Evolutionary conservation across 1,284 basidiomycete species (phyloP).

Genomic region (Trametes versicolor): DNA sequence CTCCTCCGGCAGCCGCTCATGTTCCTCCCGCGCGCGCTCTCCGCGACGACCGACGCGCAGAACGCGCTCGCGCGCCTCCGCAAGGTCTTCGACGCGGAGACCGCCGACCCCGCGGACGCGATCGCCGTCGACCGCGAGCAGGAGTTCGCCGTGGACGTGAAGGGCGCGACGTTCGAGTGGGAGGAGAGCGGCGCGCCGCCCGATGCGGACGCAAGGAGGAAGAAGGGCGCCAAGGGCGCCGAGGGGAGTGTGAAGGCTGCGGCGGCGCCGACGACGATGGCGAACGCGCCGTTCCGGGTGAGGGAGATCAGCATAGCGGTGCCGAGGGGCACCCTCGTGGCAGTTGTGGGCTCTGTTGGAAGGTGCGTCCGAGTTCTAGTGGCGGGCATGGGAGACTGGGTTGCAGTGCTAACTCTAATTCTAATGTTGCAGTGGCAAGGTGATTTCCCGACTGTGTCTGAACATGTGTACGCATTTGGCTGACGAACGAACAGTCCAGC

Average conservation of each 20-base stretch:
- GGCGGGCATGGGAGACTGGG: neutral
- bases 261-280: slow-evolving; percentile 16
- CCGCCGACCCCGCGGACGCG: slow-evolving; percentile 50
- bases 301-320: slow-evolving; percentile 62
- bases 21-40: slow-evolving; percentile 74
- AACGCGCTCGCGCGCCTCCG: slow-evolving; percentile 67
- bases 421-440: slow-evolving; percentile 33
- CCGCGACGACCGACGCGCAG: slow-evolving; percentile 70
- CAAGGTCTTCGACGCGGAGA: slow-evolving; percentile 69
- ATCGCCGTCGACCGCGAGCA: slow-evolving; percentile 57
- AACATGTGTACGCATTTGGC: neutral
- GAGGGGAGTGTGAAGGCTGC: slow-evolving; percentile 35
- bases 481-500: slow-evolving; percentile 61
- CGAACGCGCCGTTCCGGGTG: slow-evolving; percentile 57
- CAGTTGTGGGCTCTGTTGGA: slow-evolving; percentile 74
- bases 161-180: slow-evolving; percentile 73
- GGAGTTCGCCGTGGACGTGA: slow-evolving; percentile 59
- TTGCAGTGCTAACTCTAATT: neutral
- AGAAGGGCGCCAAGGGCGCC: slow-evolving; percentile 37
- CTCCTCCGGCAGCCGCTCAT: slow-evolving; percentile 73
- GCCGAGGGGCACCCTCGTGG: slow-evolving; percentile 67
- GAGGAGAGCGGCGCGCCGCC: slow-evolving; percentile 51
- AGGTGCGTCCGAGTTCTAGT: slow-evolving; percentile 50
- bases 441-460: neutral
- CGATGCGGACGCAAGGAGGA: slow-evolving; percentile 12